phyloP scores from a whole-genome alignment of 345 rosid species.

The Psidium friedrichsthalianum region DNA sequence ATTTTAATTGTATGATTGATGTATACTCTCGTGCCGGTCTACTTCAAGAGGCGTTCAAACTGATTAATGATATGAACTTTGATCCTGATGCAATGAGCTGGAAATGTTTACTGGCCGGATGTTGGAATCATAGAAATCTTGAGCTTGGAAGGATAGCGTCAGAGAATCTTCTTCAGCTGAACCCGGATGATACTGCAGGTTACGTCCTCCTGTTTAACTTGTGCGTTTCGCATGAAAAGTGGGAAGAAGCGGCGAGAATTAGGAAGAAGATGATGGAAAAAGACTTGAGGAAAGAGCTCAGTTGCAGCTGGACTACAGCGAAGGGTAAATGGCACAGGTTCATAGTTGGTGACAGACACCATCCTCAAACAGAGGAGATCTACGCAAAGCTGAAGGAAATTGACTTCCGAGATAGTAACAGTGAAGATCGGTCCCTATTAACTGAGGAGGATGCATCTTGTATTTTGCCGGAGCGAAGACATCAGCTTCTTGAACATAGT shows the following conservation, averaged over 20 bases:
- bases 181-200: conserved; percentile 56
- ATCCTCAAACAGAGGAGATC: conserved; percentile 43
- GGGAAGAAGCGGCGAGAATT: conserved; percentile 59
- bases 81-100: conserved; percentile 59
- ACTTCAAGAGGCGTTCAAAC: conserved; percentile 38
- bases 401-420: neutral
- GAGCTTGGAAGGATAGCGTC: conserved; percentile 58
- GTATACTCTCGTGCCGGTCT: conserved; percentile 55
- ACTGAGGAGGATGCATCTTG: conserved; percentile 26
- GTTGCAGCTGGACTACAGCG: conserved; percentile 65
- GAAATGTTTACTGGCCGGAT: conserved; percentile 68
- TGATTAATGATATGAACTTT: conserved; percentile 48
- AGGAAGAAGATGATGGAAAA: conserved; percentile 54
- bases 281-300: conserved; percentile 51
- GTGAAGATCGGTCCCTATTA: conserved; percentile 6
- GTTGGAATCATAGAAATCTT: conserved; percentile 57
- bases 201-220: conserved; percentile 60
- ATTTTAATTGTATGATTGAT: conserved; percentile 59
- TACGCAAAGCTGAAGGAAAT: conserved; percentile 48
- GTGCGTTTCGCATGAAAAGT: conserved; percentile 33
- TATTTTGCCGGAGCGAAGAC: conserved; percentile 39
- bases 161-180: conserved; percentile 38
- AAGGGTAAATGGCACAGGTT: conserved; percentile 59
- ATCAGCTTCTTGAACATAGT: conserved; percentile 53
- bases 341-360: conserved; percentile 62